Evolutionary conservation across 2,329 filamentous ascomycete species (phyloP).

Genomic region (Cyphellophora attinorum): DNA sequence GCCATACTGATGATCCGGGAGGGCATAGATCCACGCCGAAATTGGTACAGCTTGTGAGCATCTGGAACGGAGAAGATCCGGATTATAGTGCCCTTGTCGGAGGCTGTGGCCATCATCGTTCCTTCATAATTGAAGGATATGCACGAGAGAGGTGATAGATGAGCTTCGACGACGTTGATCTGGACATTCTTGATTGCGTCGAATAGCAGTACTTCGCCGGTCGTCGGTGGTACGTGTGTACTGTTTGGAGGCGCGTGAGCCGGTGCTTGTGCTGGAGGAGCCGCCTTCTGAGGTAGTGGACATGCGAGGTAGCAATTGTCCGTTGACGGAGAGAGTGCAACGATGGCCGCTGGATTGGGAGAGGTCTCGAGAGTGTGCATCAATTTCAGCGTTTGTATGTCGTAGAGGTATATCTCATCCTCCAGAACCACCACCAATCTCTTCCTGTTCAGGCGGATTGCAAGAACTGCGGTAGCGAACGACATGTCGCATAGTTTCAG

Average conservation of each 20-base stretch:
- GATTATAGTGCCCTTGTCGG: conserved; percentile 95
- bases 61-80: conserved; percentile 87
- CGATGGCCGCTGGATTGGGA: conserved; percentile 84
- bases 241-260: conserved; percentile 76
- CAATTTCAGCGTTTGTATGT: conserved; percentile 97
- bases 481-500: conserved; percentile 97
- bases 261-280: conserved; percentile 48
- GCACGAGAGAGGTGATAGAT: conserved; percentile 81
- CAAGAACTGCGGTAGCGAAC: conserved; percentile 91
- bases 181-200: conserved; percentile 83
- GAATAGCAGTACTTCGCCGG: conserved; percentile 86
- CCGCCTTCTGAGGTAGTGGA: conserved; percentile 63
- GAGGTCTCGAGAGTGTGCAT: conserved; percentile 89
- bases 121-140: conserved; percentile 90
- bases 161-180: conserved; percentile 90
- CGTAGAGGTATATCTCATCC: conserved; percentile 95
- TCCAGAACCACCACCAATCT: conserved; percentile 87
- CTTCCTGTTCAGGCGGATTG: conserved; percentile 88
- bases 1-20: conserved; percentile 98
- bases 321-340: conserved; percentile 83
- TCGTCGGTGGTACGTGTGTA: conserved; percentile 71
- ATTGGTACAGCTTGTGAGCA: conserved; percentile 90
- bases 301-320: conserved; percentile 95
- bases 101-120: conserved; percentile 83
- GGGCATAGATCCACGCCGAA: conserved; percentile 88